phyloP scores from a whole-genome alignment of 164 flowering plant species.

The Saururus chinensis region DNA sequence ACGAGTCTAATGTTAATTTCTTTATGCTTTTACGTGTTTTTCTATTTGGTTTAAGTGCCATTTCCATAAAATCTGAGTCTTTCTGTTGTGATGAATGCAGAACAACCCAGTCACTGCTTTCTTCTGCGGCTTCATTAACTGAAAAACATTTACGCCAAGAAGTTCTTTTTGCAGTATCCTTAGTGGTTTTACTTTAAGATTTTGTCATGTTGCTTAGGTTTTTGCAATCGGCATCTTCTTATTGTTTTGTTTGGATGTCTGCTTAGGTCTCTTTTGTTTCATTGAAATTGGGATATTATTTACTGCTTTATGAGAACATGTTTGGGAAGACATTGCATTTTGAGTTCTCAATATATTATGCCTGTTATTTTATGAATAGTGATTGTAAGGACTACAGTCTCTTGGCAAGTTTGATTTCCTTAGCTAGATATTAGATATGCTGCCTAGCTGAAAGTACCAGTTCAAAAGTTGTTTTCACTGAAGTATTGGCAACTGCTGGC shows the following conservation, averaged over 20 bases:
- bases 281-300: background rate
- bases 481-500: slow-evolving; percentile 75
- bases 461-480: slow-evolving; percentile 66
- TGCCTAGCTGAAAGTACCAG: slow-evolving; percentile 79
- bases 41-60: background rate
- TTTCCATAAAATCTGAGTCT: background rate
- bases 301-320: background rate
- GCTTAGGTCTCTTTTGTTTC: background rate
- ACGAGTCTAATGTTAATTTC: too few relatives aligned
- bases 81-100: slow-evolving; percentile 21
- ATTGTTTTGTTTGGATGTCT: background rate
- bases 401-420: slow-evolving; percentile 15
- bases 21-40: too few relatives aligned
- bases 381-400: background rate
- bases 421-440: slow-evolving; percentile 48
- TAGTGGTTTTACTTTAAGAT: slow-evolving; percentile 1
- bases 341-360: background rate
- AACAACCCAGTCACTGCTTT: slow-evolving; percentile 81
- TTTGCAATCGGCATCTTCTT: background rate
- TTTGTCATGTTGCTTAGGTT: too few relatives aligned
- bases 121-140: slow-evolving; percentile 57
- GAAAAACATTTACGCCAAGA: slow-evolving; percentile 88
- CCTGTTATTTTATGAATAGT: background rate
- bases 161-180: slow-evolving; percentile 88
- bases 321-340: background rate